These are phyloP conservation scores for Hondaea fermentalgiana DNA, from an alignment of 108 stramenopile species.

Conservation along the genomic window DNA sequence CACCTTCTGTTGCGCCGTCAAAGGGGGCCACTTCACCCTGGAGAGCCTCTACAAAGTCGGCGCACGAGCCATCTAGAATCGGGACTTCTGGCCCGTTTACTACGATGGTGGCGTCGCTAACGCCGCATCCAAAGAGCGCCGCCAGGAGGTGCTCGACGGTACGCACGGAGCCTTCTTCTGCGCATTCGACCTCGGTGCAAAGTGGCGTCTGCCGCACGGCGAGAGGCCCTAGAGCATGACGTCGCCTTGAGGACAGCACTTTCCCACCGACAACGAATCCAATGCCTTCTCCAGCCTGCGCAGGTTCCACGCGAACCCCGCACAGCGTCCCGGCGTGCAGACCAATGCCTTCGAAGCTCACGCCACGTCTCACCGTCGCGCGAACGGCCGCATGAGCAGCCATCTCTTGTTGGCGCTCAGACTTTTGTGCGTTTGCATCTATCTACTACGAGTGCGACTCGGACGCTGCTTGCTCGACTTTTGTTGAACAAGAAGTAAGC, in stretches of 20 bases:
- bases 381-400: neutral
- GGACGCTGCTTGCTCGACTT: too few species aligned
- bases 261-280: neutral
- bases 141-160: neutral
- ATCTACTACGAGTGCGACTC: too few species aligned
- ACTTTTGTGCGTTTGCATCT: neutral
- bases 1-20: neutral
- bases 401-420: neutral
- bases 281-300: neutral
- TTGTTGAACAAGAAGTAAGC: too few species aligned
- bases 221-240: neutral
- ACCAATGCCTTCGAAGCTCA: neutral
- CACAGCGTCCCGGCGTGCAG: neutral
- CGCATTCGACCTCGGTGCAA: neutral
- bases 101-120: neutral
- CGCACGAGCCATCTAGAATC: neutral
- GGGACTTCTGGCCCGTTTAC: neutral
- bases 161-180: neutral
- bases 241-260: neutral
- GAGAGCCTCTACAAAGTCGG: neutral
- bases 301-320: neutral
- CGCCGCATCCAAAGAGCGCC: neutral
- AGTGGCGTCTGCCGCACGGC: neutral
- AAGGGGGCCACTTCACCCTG: neutral
- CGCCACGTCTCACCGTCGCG: neutral